Evolutionary conservation across 768 basidiomycete genomes (phyloP).

Genomic region (Punctularia strigosozonata): DNA sequence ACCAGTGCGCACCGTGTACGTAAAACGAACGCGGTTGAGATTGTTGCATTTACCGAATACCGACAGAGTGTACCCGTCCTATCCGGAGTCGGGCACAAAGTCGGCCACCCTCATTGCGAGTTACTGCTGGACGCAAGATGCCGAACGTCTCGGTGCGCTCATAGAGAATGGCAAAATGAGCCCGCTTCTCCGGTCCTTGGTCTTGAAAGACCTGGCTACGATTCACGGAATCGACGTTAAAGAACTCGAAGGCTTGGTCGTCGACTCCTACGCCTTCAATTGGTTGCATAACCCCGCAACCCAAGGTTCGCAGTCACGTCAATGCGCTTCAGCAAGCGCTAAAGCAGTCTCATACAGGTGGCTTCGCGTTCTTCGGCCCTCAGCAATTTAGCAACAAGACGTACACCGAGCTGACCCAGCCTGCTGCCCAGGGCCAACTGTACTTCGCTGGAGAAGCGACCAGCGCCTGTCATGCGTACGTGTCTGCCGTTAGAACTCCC

Average conservation of each 20-base stretch:
- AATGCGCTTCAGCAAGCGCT: background rate
- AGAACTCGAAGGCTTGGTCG: background rate
- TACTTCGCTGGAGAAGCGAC: background rate
- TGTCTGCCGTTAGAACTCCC: background rate
- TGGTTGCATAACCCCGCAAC: background rate
- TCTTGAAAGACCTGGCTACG: slow-evolving; percentile 18
- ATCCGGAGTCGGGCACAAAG: slow-evolving; percentile 10
- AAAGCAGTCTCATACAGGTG: background rate
- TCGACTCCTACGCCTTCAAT: background rate
- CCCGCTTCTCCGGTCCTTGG: slow-evolving; percentile 17
- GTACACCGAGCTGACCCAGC: background rate
- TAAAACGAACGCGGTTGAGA: too few species aligned
- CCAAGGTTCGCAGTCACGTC: background rate
- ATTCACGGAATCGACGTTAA: slow-evolving; percentile 14
- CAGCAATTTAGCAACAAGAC: background rate
- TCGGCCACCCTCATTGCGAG: slow-evolving; percentile 26
- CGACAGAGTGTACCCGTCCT: slow-evolving; percentile 38
- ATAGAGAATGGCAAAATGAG: slow-evolving; percentile 6
- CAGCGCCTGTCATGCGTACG: background rate
- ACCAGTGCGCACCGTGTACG: slow-evolving; percentile 25
- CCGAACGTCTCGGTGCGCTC: slow-evolving; percentile 24
- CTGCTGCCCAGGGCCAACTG: background rate
- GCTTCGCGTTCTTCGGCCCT: background rate
- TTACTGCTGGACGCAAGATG: slow-evolving; percentile 29
- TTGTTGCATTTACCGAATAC: too few species aligned